Base-by-base conservation (phyloP, 2,329 filamentous ascomycete species). In the Kalmusia sp. region DNA sequence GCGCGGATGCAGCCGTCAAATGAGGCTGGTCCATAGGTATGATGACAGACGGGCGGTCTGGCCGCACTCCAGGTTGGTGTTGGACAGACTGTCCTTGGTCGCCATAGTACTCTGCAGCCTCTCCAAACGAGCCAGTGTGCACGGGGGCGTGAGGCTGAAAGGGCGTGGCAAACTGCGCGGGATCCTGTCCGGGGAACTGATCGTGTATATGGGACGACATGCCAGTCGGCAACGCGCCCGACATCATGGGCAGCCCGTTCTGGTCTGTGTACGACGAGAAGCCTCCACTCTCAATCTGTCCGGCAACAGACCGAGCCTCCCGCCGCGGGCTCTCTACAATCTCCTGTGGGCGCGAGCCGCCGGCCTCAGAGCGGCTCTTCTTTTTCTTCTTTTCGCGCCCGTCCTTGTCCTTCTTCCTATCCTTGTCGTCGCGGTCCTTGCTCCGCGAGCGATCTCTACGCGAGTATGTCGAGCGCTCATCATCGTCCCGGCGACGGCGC, bases 101-200 rank as follows among this genome's bases (percentile, higher is more conserved):
- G 37, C 81, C 79, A 66, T 87, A 88, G 67, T 86, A 88, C 28
- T 86, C 84, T 14, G 86, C 80, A 5, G 84, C 84, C 30, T 78
- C 77, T 27, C 85, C 86, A 48, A 79, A 79, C 17, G 78, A 76
- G 34, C 64, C 62, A 28, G 63, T 61, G 28, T 61, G 51, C 41
- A 28, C 21, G 49, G 35, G 77, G 67, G 33, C 64, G 51, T 74
- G 72, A 48, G 79, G 78, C 49, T 76, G 71, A 61, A 79, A 82
- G 37, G 82, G 77, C 43, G 74, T 67, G 8, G 81, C 61, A 54
- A 72, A 79, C 9, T 74, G 69, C 5, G 69, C 56, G 14, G 82
- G 80, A 51, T 84, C 77, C 64, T 86, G 84, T 43, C 83, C 83
- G 5, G 84, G 84, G 60, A 87, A 87, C 62, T 87, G 85, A 60